Base-by-base conservation (phyloP, 306 rosid species). In the Casuarina equisetifolia region DNA sequence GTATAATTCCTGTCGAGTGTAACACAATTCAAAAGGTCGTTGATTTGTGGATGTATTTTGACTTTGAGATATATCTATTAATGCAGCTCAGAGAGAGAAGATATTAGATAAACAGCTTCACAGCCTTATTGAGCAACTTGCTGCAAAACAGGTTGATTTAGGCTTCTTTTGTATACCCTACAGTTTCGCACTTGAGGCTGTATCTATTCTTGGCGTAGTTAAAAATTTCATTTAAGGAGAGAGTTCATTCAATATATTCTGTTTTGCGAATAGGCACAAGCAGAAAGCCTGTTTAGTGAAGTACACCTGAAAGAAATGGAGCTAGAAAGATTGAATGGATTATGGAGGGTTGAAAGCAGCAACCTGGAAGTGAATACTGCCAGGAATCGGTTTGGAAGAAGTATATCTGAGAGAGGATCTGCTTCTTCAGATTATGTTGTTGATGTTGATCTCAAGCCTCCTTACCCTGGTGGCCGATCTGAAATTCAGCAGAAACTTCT, bases 51-150 rank as follows among this genome's bases (percentile, higher is more conserved):
- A 17, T 9, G 76, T 48, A 9, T 64, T 59, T 69, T 54, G 68
- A 52, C 45, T 64, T 69, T 16, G 48, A 69, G 69, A 32, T 68
- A 39, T 68, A 84, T 76, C 45, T 59, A 64, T 78, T 78, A 44
- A 25, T 86, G 89, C 97, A 92, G 97, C 75, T 66, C 99, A 92
- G 80, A 86, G 97, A 77, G 92, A 92, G 90, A 95, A 95, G 87
- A 77, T 86, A 70, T 85, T 92, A 81, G 99, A 95, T 82, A 91
- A 87, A 81, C 99, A 89, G 71, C 95, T 91, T 72, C 97, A 91
- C 79, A 88, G 96, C 81, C 90, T 92, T 74, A 90, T 95, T 46
- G 97, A 91, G 90, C 99, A 92, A 74, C 91, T 95, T 35, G 97
- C 88, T 9, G 84, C 74, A 67, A 95, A 95, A 72, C 97, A 92